Evolutionary conservation across 2,329 filamentous ascomycete genomes (phyloP), one percentile per base, ranked within the genome.

Genomic region (Sordariomycetes sp.): DNA sequence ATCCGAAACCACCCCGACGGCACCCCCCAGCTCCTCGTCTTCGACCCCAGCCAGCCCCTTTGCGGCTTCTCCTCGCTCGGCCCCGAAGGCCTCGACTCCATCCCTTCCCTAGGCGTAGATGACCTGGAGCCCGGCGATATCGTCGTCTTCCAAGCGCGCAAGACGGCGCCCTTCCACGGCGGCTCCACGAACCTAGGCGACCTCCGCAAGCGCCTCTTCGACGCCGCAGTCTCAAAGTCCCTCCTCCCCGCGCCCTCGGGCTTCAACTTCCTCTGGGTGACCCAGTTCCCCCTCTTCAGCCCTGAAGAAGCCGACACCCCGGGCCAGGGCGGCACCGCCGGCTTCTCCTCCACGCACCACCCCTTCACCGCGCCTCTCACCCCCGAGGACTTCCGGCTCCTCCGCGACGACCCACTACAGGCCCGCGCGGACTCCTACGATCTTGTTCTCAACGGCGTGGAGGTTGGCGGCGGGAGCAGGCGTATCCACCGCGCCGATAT

Each of bases 401-500:
- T 97, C 1, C 75, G 84, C 42, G 84, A 77, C 0, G 77, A 90
- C 48, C 92, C 94, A 0, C 76, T 90, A 1, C 71, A 77, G 53
- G 90, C 83, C 1, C 81, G 79, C 63, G 95, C 87, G 3, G 92
- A 95, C 64, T 91, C 96, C 67, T 99, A 96, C 71, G 94, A 99
- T 64, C 82, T 99, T 15, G 92, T 99, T 0, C 81, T 97, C 64
- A 99, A 99, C 67, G 94, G 94, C 3, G 83, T 96, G 5, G 94
- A 99, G 70, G 80, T 99, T 1, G 94, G 94, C 28, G 94, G 94
- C 12, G 95, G 94, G 36, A 95, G 89, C 68, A 82, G 90, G 15
- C 89, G 94, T 78, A 96, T 97, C 58, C 94, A 99, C 70, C 79
- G 87, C 51, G 85, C 89, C 0, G 76, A 81, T 1, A 78, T 96